These are phyloP conservation scores for Gyrodon lividus DNA, from an alignment of 768 basidiomycete genomes.

Conservation along the genomic window DNA sequence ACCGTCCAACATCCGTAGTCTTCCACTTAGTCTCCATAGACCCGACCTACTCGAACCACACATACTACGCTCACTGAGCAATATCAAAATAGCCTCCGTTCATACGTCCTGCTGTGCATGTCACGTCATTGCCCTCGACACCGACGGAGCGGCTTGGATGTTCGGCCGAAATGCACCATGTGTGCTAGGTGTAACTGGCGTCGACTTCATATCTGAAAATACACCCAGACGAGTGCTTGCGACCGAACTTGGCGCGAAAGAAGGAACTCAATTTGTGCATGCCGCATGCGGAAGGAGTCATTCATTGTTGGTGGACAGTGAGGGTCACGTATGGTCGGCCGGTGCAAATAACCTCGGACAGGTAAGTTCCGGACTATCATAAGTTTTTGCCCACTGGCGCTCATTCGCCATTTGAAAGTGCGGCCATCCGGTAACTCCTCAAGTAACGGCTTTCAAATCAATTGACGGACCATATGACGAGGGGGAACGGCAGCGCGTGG, in stretches of 20 bases:
- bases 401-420: constrained; percentile 45
- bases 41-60: constrained; percentile 87
- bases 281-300: constrained; percentile 86
- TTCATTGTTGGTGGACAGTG: constrained; percentile 76
- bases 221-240: constrained; percentile 64
- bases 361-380: constrained; percentile 41
- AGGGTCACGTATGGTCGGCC: constrained; percentile 80
- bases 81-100: constrained; percentile 69
- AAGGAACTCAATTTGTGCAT: constrained; percentile 63
- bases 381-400: neutral
- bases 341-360: constrained; percentile 82
- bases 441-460: constrained; percentile 63
- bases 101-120: constrained; percentile 77
- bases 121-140: constrained; percentile 73
- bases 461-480: constrained; percentile 57
- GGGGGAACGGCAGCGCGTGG: constrained; percentile 61
- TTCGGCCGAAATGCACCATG: constrained; percentile 81
- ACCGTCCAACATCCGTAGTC: constrained; percentile 1
- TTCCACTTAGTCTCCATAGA: constrained; percentile 36
- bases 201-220: constrained; percentile 68
- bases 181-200: constrained; percentile 59
- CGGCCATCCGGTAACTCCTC: constrained; percentile 63
- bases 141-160: constrained; percentile 81
- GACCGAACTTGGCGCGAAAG: constrained; percentile 56
- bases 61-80: constrained; percentile 84